Evolutionary conservation across 805 yeast genomes (phyloP), one percentile per base, ranked within the genome.

Genomic region (Starmerella bombicola): DNA sequence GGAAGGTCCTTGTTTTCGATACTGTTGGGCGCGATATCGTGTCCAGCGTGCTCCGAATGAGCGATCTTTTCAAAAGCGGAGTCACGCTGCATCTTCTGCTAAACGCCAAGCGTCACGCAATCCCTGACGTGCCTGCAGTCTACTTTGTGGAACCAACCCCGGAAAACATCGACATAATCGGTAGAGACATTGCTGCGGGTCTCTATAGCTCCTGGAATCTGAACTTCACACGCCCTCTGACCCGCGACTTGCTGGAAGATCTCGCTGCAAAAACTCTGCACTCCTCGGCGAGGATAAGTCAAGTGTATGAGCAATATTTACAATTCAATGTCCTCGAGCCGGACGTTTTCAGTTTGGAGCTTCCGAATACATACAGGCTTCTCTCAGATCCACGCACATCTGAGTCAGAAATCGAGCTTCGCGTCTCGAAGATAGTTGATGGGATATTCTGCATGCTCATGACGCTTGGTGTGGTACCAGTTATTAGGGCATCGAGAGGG

Each of bases 321-420:
- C 86, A 88, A 61, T 91, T 83, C 56, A 68, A 84, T 8, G 96
- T 88, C 18, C 80, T 95, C 1, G 99, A 91, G 58, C 93, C 95
- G 18, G 80, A 83, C 55, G 65, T 91, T 30, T 91, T 86, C 58
- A 78, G 88, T 12, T 65, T 91, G 40, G 93, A 83, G 41, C 55
- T 79, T 42, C 68, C 73, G 2, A 60, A 70, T 21, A 73, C 80
- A 3, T 91, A 82, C 61, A 70, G 78, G 6, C 62, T 67, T 33
- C 70, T 91, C 57, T 80, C 82, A 55, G 70, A 68, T 51, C 85
- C 93, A 1, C 61, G 66, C 41, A 74, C 86, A 3, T 66, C 75
- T 19, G 98, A 91, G 58, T 80, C 75, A 35, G 70, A 70, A 17
- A 84, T 91, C 54, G 80, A 78, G 47, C 42, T 53, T 5, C 58